phyloP scores from a whole-genome alignment of 1,284 basidiomycete genomes.

The Trichosporon coremiiforme region DNA sequence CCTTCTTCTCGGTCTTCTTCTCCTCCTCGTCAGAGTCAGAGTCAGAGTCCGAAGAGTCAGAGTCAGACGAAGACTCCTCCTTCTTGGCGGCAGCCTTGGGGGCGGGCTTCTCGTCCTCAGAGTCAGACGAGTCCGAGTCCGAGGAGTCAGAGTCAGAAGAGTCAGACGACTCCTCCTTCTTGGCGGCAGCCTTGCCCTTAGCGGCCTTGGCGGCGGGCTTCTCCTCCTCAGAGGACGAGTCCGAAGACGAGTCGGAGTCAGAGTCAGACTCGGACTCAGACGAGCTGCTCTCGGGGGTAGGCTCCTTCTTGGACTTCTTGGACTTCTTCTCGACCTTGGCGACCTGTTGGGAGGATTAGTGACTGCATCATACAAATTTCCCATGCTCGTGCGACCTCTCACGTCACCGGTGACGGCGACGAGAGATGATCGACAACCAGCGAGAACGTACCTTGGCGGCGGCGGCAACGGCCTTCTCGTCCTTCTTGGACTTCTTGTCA shows the following conservation, averaged over 20 bases:
- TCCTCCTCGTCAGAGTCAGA: slow-evolving; percentile 30
- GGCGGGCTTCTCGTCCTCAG: slow-evolving; percentile 42
- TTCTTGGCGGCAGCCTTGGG: slow-evolving; percentile 31
- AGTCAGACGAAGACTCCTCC: slow-evolving; percentile 33
- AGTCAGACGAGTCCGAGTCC: slow-evolving; percentile 35
- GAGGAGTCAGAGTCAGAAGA: slow-evolving; percentile 32
- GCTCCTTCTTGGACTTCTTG: slow-evolving; percentile 57
- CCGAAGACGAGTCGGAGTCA: slow-evolving; percentile 25
- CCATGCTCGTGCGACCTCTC: slow-evolving; percentile 14
- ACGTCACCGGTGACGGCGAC: slow-evolving; percentile 2
- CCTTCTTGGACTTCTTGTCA: slow-evolving; percentile 42
- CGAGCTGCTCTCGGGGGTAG: slow-evolving; percentile 46
- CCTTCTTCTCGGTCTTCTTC: slow-evolving; percentile 30
- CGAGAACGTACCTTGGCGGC: slow-evolving; percentile 23
- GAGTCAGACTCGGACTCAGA: slow-evolving; percentile 39
- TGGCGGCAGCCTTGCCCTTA: slow-evolving; percentile 23
- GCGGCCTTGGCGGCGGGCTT: slow-evolving; percentile 29
- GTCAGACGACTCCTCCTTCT: slow-evolving; percentile 23
- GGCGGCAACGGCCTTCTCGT: slow-evolving; percentile 22
- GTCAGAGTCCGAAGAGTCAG: slow-evolving; percentile 30
- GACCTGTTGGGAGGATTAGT: slow-evolving; percentile 11
- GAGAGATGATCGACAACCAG: neutral
- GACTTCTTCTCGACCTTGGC: slow-evolving; percentile 40
- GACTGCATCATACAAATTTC: neutral
- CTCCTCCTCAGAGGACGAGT: slow-evolving; percentile 21